phyloP scores from a whole-genome alignment of 2,329 filamentous ascomycete genomes.

The Cladophialophora immunda region DNA sequence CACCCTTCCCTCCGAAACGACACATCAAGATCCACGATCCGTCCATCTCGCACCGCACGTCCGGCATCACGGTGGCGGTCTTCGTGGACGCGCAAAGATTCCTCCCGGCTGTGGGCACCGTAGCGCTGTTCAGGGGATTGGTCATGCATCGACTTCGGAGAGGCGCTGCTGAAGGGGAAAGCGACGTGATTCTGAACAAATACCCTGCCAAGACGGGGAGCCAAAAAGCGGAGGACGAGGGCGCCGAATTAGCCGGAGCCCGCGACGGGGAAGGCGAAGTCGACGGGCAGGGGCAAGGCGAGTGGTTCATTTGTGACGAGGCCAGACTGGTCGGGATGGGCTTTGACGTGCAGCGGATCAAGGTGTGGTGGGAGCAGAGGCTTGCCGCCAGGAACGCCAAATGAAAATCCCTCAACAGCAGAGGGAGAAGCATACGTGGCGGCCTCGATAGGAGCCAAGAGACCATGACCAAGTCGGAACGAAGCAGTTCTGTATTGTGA shows the following conservation, averaged over 20 bases:
- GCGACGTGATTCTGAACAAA: constrained; percentile 44
- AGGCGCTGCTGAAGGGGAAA: constrained; percentile 18
- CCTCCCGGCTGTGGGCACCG: constrained; percentile 41
- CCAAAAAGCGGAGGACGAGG: not conserved
- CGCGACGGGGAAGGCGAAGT: not conserved
- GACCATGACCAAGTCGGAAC: not conserved
- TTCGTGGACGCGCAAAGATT: constrained; percentile 44
- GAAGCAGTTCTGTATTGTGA: not conserved
- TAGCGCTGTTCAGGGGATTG: constrained; percentile 43
- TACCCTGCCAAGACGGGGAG: constrained; percentile 36
- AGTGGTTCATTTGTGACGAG: constrained; percentile 42
- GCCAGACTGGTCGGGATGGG: constrained; percentile 33
- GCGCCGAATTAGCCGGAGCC: too few relatives aligned
- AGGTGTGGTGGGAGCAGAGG: constrained; percentile 39
- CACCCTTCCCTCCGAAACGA: constrained; percentile 43
- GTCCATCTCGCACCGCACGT: constrained; percentile 33
- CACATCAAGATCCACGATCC: constrained; percentile 45
- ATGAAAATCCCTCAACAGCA: not conserved
- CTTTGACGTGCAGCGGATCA: constrained; percentile 35
- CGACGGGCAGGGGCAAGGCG: constrained; percentile 15
- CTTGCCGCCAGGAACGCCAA: constrained; percentile 16
- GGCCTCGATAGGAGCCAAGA: not conserved
- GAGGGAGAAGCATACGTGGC: not conserved
- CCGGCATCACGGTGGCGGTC: constrained; percentile 42
- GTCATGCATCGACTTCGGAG: constrained; percentile 40